Conservation (phyloP, 768 basidiomycete species). For the Cystofilobasidium bisporidii region DNA sequence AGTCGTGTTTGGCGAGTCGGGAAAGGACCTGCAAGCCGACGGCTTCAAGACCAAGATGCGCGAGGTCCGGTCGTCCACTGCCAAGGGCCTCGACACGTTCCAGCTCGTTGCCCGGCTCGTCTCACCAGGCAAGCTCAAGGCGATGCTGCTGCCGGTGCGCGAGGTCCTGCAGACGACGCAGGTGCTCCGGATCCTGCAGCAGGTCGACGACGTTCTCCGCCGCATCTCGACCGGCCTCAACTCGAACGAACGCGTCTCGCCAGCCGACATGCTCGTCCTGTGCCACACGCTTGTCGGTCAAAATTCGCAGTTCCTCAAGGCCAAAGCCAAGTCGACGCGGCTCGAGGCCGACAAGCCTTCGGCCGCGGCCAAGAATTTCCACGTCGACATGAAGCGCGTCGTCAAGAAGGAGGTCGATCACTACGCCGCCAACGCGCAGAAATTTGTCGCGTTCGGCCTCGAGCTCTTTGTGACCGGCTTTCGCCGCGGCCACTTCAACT, state of each 20-base stretch:
- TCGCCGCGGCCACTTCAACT: constrained; percentile 74
- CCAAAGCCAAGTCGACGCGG: constrained; percentile 43
- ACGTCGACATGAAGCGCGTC: constrained; percentile 70
- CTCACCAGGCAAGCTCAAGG: constrained; percentile 64
- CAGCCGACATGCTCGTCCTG: constrained; percentile 62
- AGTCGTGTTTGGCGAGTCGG: constrained; percentile 89
- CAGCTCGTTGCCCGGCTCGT: constrained; percentile 67
- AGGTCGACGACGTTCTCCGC: constrained; percentile 79
- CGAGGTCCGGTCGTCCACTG: constrained; percentile 72
- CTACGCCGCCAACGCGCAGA: constrained; percentile 77
- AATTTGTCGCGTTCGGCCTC: constrained; percentile 83
- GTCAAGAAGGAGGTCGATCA: constrained; percentile 51
- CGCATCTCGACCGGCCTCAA: constrained; percentile 77
- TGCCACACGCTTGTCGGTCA: constrained; percentile 85
- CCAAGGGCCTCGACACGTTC: constrained; percentile 80
- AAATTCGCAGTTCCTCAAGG: constrained; percentile 72
- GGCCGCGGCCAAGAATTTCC: constrained; percentile 49
- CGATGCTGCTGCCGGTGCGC: constrained; percentile 65
- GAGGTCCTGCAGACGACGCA: constrained; percentile 79
- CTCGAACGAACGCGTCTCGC: constrained; percentile 60
- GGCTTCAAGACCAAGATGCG: constrained; percentile 92
- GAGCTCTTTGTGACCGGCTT: constrained; percentile 83
- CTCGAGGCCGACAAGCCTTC: constrained; percentile 36
- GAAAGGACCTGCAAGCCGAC: constrained; percentile 73
- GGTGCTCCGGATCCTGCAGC: constrained; percentile 64